Percentiles rank a stretch among this genome's conserved stretches.
Evolutionary conservation across 176 grass and related monocot genomes (phyloP).

Genomic region (Puya raimondii): DNA sequence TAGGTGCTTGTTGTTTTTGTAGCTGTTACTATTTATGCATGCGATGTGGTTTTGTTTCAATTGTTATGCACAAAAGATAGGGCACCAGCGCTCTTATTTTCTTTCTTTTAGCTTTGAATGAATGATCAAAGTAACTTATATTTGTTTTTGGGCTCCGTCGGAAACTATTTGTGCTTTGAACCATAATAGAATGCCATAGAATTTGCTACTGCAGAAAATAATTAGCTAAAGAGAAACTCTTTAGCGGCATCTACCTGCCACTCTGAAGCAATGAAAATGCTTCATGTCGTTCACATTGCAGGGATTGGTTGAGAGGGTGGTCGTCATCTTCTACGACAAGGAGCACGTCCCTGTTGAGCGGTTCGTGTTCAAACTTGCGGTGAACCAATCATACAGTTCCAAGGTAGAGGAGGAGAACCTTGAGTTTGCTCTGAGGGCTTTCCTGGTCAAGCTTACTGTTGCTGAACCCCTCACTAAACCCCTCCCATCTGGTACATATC

Average conservation of each 20-base stretch:
- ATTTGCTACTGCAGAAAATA: too few species aligned
- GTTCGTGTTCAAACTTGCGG: constrained; percentile 72
- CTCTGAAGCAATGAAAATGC: background rate
- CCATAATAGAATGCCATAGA: too few species aligned
- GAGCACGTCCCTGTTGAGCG: constrained; percentile 60
- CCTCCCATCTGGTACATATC: constrained; percentile 40
- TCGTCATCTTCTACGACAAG: constrained; percentile 74
- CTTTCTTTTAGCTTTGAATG: background rate
- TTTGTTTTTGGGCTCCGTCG: too few species aligned
- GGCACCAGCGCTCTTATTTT: background rate
- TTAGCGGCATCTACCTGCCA: background rate
- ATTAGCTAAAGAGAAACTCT: too few species aligned
- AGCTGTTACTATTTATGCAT: background rate
- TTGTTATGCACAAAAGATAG: too few species aligned
- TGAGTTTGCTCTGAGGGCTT: constrained; percentile 80
- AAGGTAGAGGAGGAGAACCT: constrained; percentile 54
- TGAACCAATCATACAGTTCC: constrained; percentile 59
- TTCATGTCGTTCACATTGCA: constrained; percentile 13
- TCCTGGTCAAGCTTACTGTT: constrained; percentile 74
- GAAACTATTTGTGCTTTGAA: too few species aligned
- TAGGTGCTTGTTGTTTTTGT: background rate
- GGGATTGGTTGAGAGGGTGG: constrained; percentile 70
- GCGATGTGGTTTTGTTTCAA: background rate
- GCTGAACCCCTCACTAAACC: constrained; percentile 45
- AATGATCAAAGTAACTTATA: too few species aligned